Evolutionary conservation across 441 rosid species (phyloP).

Genomic region (Bocquillonia castaneifolia): DNA sequence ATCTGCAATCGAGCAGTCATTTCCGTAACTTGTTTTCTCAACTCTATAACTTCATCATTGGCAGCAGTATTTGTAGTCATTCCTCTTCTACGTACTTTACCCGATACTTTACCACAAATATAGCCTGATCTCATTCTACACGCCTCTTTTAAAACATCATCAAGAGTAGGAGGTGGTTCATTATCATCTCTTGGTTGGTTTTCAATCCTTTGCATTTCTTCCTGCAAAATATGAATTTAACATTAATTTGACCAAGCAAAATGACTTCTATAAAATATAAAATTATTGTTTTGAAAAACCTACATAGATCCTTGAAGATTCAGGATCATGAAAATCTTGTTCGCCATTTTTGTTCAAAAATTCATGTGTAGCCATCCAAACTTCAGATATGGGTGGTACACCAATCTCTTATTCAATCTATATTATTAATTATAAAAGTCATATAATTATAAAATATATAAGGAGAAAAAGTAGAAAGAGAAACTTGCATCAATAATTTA

Average conservation of each 20-base stretch:
- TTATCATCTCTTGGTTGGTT: not conserved
- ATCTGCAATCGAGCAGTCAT: not conserved
- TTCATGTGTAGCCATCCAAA: slow-evolving; percentile 4
- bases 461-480: not conserved
- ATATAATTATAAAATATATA: not conserved
- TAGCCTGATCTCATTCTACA: not conserved
- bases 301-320: not conserved
- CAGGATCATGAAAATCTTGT: not conserved
- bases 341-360: not conserved
- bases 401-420: not conserved
- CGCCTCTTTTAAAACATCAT: not conserved
- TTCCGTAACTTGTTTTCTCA: not conserved
- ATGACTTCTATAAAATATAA: too few relatives aligned
- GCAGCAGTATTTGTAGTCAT: not conserved
- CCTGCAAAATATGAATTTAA: not conserved
- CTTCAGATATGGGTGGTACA: not conserved
- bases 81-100: not conserved
- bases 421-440: not conserved
- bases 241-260: too few relatives aligned
- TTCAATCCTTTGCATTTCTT: not conserved
- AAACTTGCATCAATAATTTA: not conserved
- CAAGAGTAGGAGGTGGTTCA: not conserved
- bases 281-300: not conserved
- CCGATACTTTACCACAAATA: not conserved
- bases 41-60: not conserved